Base-by-base conservation (phyloP, 139 green algal genomes). In the Chlorella sp. region DNA sequence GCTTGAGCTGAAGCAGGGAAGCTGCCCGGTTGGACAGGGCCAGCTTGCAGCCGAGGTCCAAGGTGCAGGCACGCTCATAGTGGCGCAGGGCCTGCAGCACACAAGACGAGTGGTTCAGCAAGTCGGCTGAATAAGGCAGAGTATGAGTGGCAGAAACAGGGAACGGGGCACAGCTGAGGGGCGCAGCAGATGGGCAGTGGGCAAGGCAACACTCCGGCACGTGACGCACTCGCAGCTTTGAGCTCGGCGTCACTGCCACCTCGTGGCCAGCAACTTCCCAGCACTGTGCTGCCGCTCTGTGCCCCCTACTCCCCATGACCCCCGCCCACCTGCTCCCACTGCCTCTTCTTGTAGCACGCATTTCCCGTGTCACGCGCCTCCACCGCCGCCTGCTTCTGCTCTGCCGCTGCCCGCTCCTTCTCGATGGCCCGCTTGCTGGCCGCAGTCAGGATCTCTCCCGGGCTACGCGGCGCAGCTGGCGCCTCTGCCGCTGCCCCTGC, bases 1-100 rank as follows among this genome's bases (percentile, higher is more conserved):
- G 64, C 61, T 69, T 28, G 39, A 90, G 87, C 87, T 90, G 86
- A 12, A 90, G 87, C 78, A 90, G 87, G 22, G 79, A 36, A 0
- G 86, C 77, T 1, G 75, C 86, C 36, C 64, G 22, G 77, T 90
- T 90, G 48, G 57, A 37, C n/a, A 73, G 39, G 9, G 87, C 61
- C 64, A 81, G 32, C 64, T 69, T 71, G 78, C 81, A 83, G 24
- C 32, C 7, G 32, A 42, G 87, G 61, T 81, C 80, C 79, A 87
- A 64, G 40, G 64, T 24, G 1, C 30, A 60, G 76, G 86, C 86
- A 1, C 32, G 73, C 18, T 40, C 19, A 60, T 90, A 90, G 57
- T 85, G 76, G 11, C 28, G 57, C 76, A 90, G 60, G 0, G 87
- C 87, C 79, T 78, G 60, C 0, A 14, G n/a, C n/a, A n/a, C n/a